Evolutionary conservation across 352 stramenopile genomes (phyloP).

Genomic region (Pythium sukuiense): DNA sequence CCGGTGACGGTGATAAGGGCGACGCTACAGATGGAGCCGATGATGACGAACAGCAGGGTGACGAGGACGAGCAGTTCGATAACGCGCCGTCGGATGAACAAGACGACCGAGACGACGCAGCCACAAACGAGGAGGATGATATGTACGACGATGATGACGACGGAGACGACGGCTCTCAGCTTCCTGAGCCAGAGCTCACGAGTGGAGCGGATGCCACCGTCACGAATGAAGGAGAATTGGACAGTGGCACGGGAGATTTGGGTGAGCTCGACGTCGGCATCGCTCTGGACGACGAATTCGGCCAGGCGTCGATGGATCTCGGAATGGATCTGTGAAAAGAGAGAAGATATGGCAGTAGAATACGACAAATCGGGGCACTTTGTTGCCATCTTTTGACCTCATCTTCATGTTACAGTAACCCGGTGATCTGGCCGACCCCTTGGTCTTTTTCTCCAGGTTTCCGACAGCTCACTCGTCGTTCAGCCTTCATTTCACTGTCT

Average conservation of each 20-base stretch:
- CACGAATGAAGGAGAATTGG: slow-evolving; percentile 5
- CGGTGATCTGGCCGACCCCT: slow-evolving; percentile 58
- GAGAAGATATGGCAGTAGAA: not conserved
- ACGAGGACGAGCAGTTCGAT: slow-evolving; percentile 20
- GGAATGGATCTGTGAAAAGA: slow-evolving; percentile 26
- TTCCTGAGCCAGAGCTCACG: slow-evolving; percentile 18
- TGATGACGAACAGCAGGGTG: slow-evolving; percentile 24
- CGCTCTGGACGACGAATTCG: slow-evolving; percentile 20
- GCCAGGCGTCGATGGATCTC: slow-evolving; percentile 23
- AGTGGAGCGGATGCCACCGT: not conserved
- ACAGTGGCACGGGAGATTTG: slow-evolving; percentile 11
- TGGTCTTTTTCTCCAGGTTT: slow-evolving; percentile 70
- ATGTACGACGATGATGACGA: slow-evolving; percentile 45
- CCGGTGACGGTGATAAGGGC: slow-evolving; percentile 38
- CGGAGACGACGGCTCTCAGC: slow-evolving; percentile 1
- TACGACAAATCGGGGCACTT: not conserved
- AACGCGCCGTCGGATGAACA: slow-evolving; percentile 25
- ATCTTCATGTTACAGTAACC: slow-evolving; percentile 46
- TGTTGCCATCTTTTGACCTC: not conserved
- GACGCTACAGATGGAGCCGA: slow-evolving; percentile 32
- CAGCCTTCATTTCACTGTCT: slow-evolving; percentile 53
- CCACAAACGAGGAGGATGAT: slow-evolving; percentile 48
- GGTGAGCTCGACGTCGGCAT: slow-evolving; percentile 10
- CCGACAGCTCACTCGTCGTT: slow-evolving; percentile 53
- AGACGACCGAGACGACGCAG: slow-evolving; percentile 22